Percentiles rank a stretch among this genome's conserved stretches.
Conservation (phyloP, 2,329 filamentous ascomycete genomes). For the Fusarium tanahbumbuense region DNA sequence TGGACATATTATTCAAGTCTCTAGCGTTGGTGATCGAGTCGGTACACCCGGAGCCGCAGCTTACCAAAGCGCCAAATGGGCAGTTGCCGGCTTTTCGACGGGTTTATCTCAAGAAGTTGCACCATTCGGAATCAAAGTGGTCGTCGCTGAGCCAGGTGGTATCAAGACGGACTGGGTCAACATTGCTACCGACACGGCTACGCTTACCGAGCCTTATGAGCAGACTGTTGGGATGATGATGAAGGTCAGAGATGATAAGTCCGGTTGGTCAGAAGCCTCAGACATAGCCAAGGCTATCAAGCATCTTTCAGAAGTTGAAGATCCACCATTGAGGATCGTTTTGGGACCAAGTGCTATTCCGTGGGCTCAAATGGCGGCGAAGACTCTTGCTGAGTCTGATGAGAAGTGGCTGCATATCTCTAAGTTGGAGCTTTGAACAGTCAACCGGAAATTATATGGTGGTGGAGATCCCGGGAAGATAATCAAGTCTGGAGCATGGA, state of each 20-base stretch:
- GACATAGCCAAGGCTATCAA: slow-evolving; percentile 48
- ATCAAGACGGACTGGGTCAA: slow-evolving; percentile 56
- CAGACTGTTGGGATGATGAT: slow-evolving; percentile 50
- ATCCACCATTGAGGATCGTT: slow-evolving; percentile 50
- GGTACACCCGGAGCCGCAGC: slow-evolving; percentile 50
- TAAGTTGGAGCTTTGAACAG: slow-evolving; percentile 4
- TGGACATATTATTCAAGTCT: slow-evolving; percentile 55
- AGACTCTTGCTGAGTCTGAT: slow-evolving; percentile 46
- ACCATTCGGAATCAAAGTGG: slow-evolving; percentile 54
- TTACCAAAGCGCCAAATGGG: slow-evolving; percentile 57
- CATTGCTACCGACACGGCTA: slow-evolving; percentile 42
- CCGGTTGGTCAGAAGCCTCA: slow-evolving; percentile 24
- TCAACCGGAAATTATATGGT: neutral
- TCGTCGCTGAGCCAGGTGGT: slow-evolving; percentile 55
- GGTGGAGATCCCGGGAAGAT: no score
- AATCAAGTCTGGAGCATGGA: no score
- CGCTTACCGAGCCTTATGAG: slow-evolving; percentile 52
- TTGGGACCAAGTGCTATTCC: slow-evolving; percentile 47
- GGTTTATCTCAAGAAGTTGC: slow-evolving; percentile 52
- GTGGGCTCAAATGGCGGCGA: slow-evolving; percentile 34
- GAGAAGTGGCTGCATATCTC: slow-evolving; percentile 46
- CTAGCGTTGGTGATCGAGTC: slow-evolving; percentile 52
- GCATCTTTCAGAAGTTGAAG: slow-evolving; percentile 41
- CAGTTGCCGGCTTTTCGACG: slow-evolving; percentile 53
- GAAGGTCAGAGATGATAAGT: neutral